These are phyloP conservation scores for Phanerodontia chrysosporium DNA, from an alignment of 768 basidiomycete genomes.

Conservation along the genomic window DNA sequence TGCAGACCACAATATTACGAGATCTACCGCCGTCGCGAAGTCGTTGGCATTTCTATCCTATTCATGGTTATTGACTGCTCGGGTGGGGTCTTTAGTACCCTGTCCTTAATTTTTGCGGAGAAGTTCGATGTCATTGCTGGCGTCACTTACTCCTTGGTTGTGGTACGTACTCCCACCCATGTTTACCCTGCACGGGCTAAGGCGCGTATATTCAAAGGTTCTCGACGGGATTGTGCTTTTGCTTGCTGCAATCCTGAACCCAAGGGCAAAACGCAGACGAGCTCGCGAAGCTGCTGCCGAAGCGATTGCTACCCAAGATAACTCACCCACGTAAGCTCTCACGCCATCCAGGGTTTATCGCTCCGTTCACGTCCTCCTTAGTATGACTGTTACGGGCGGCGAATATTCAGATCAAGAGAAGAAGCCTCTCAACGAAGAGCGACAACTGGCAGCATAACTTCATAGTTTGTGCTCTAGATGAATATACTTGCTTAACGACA, in stretches of 20 bases:
- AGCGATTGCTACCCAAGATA: neutral
- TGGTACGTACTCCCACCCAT: slow-evolving; percentile 24
- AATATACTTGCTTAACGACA: too few species aligned
- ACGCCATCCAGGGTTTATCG: neutral
- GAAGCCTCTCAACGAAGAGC: neutral
- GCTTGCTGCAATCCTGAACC: slow-evolving; percentile 63
- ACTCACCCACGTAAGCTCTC: neutral
- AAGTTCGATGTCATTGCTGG: slow-evolving; percentile 61
- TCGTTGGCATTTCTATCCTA: slow-evolving; percentile 61
- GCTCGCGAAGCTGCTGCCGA: slow-evolving; percentile 12
- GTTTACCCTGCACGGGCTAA: neutral
- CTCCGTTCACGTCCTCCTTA: neutral
- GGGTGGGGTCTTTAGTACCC: slow-evolving; percentile 65
- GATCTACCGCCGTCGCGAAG: slow-evolving; percentile 60
- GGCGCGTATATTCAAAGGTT: slow-evolving; percentile 31
- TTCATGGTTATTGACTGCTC: slow-evolving; percentile 70
- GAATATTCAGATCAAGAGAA: neutral
- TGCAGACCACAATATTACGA: slow-evolving; percentile 69
- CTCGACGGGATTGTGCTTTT: slow-evolving; percentile 60
- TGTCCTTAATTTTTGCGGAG: slow-evolving; percentile 64
- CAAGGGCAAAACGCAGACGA: slow-evolving; percentile 40
- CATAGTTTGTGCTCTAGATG: too few species aligned
- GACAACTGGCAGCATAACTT: too few species aligned
- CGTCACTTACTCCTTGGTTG: slow-evolving; percentile 59
- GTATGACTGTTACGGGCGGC: neutral